Percentiles rank a stretch among this genome's conserved stretches.
Evolutionary conservation across 2,329 filamentous ascomycete species (phyloP).

Genomic region (Talaromyces piceae): DNA sequence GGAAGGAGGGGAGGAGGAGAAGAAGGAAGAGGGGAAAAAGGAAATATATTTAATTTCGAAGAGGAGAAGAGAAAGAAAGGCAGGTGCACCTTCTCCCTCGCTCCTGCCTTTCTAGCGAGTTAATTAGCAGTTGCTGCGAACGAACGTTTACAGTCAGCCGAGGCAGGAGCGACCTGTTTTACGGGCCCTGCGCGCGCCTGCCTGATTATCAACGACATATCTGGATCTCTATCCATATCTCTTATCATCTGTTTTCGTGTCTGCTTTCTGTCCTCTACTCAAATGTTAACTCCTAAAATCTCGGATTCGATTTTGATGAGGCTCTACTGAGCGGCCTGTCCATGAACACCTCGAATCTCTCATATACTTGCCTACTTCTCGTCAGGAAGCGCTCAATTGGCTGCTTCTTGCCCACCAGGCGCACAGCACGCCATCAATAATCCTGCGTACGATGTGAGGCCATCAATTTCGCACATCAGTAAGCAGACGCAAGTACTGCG

Average conservation of each 20-base stretch:
- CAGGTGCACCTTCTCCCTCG: too few species aligned
- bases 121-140: too few species aligned
- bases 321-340: background rate
- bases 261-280: background rate
- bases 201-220: too few species aligned
- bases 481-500: background rate
- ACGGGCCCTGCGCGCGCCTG: too few species aligned
- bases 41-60: too few species aligned
- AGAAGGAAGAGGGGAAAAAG: too few species aligned
- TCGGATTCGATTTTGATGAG: background rate
- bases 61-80: too few species aligned
- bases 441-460: background rate
- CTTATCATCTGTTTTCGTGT: background rate
- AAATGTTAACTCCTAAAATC: background rate
- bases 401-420: background rate
- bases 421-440: background rate
- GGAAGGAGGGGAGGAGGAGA: too few species aligned
- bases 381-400: background rate
- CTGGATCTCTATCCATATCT: too few species aligned
- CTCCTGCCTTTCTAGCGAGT: too few species aligned
- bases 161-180: too few species aligned
- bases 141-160: too few species aligned
- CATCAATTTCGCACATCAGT: background rate
- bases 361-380: background rate
- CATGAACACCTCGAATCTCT: background rate